Evolutionary conservation across 164 flowering plant species (phyloP).

Genomic region (Aristolochia californica): DNA sequence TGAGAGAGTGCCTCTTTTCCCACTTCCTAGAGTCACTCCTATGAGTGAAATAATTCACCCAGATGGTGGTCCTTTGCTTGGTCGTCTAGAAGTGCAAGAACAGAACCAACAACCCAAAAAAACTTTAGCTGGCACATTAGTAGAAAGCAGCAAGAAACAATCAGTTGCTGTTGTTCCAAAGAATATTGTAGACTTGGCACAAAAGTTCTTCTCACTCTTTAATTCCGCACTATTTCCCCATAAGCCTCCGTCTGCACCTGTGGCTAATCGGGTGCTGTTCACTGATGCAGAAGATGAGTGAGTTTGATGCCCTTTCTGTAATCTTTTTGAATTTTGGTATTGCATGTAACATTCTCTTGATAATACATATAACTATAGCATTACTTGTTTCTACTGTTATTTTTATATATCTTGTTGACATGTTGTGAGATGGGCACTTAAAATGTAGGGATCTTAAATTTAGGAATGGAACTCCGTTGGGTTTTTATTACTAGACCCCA

Average conservation of each 20-base stretch:
- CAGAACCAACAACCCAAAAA: slow-evolving; percentile 33
- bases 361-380: too few relatives aligned
- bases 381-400: too few relatives aligned
- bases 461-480: too few relatives aligned
- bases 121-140: slow-evolving; percentile 75
- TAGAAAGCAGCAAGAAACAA: slow-evolving; percentile 75
- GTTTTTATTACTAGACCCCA: too few relatives aligned
- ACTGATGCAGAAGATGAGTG: slow-evolving; percentile 95
- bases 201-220: slow-evolving; percentile 60
- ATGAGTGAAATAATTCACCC: slow-evolving; percentile 16
- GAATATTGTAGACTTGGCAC: slow-evolving; percentile 52
- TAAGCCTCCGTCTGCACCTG: slow-evolving; percentile 72
- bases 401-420: too few relatives aligned
- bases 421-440: too few relatives aligned
- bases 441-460: too few relatives aligned
- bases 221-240: slow-evolving; percentile 89
- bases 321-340: neutral
- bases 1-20: slow-evolving; percentile 66
- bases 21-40: slow-evolving; percentile 24
- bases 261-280: slow-evolving; percentile 78
- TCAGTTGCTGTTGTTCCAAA: slow-evolving; percentile 78
- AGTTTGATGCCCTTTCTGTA: slow-evolving; percentile 29
- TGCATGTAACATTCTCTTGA: too few relatives aligned
- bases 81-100: slow-evolving; percentile 17
- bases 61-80: slow-evolving; percentile 9